Conservation (phyloP, 352 stramenopile genomes). For the Saprolegnia diclina region DNA sequence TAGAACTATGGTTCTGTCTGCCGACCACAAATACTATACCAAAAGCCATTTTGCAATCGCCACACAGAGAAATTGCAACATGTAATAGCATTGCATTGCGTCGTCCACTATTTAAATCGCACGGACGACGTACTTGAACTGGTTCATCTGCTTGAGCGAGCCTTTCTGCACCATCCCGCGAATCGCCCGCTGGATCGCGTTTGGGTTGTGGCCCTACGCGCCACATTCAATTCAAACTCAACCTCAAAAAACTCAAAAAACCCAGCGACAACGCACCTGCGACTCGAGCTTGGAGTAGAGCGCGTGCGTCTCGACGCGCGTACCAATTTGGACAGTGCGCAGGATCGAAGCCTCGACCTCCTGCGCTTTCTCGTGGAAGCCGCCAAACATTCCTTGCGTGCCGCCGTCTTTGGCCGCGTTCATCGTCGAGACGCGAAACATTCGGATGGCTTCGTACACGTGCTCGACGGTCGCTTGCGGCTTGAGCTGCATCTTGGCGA, state of each 20-base stretch:
- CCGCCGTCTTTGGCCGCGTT: slow-evolving; percentile 91
- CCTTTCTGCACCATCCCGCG: slow-evolving; percentile 84
- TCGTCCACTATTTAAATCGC: not conserved
- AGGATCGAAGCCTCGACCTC: slow-evolving; percentile 82
- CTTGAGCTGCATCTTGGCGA: slow-evolving; percentile 97
- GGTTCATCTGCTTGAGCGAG: slow-evolving; percentile 65
- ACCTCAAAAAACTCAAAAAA: not conserved
- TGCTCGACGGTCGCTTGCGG: slow-evolving; percentile 81
- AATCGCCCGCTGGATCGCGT: slow-evolving; percentile 80
- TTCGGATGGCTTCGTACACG: slow-evolving; percentile 94
- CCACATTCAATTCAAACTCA: too few species aligned
- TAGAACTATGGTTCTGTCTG: too few species aligned
- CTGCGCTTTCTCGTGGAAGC: slow-evolving; percentile 76
- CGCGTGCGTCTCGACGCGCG: slow-evolving; percentile 68
- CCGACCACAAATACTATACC: too few species aligned
- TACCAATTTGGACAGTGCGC: slow-evolving; percentile 71
- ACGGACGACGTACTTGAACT: slow-evolving; percentile 58
- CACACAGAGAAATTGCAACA: too few species aligned
- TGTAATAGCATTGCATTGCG: too few species aligned
- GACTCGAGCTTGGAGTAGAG: slow-evolving; percentile 76
- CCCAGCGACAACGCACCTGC: slow-evolving; percentile 29
- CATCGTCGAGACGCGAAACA: slow-evolving; percentile 99
- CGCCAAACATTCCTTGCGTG: slow-evolving; percentile 70
- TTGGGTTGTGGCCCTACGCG: slow-evolving; percentile 58
- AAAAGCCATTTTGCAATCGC: too few species aligned